These are phyloP conservation scores for Phytophthora cactorum DNA, from an alignment of 352 stramenopile genomes.

Conservation along the genomic window DNA sequence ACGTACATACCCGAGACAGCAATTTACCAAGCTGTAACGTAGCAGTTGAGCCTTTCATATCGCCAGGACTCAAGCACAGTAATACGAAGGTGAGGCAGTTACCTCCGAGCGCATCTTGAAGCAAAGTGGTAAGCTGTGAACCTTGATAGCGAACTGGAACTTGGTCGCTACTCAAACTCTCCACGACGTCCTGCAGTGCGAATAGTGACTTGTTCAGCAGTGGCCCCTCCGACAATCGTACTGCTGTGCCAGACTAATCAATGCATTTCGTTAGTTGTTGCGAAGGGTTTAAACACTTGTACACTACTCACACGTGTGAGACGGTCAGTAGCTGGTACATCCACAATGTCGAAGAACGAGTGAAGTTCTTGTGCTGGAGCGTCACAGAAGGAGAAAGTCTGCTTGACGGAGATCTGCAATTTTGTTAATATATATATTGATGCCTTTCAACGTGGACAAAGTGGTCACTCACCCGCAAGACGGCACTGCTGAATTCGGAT, in stretches of 20 bases:
- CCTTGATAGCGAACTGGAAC: conserved; percentile 22
- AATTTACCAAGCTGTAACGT: conserved; percentile 44
- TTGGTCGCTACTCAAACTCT: conserved; percentile 22
- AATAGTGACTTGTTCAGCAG: conserved; percentile 66
- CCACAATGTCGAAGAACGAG: conserved; percentile 52
- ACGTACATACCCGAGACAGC: conserved; percentile 44
- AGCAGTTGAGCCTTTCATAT: conserved; percentile 46
- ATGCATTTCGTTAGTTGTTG: neutral
- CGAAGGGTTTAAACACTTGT: neutral
- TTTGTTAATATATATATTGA: neutral
- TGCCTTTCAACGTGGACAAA: neutral
- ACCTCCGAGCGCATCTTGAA: conserved; percentile 58
- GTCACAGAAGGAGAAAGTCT: conserved; percentile 47
- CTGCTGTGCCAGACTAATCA: conserved; percentile 29
- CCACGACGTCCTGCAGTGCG: conserved; percentile 47
- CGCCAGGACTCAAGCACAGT: conserved; percentile 43
- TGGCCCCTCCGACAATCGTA: conserved; percentile 57
- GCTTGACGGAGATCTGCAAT: conserved; percentile 47
- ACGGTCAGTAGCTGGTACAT: conserved; percentile 55
- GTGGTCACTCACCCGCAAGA: conserved; percentile 44
- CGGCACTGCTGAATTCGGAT: conserved; percentile 51
- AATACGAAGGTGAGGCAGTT: conserved; percentile 62
- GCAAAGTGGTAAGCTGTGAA: conserved; percentile 45
- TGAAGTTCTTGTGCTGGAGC: conserved; percentile 43
- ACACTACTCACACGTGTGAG: conserved; percentile 44